Conservation (phyloP, 768 basidiomycete genomes). For the Lepiota brunneoincarnata region DNA sequence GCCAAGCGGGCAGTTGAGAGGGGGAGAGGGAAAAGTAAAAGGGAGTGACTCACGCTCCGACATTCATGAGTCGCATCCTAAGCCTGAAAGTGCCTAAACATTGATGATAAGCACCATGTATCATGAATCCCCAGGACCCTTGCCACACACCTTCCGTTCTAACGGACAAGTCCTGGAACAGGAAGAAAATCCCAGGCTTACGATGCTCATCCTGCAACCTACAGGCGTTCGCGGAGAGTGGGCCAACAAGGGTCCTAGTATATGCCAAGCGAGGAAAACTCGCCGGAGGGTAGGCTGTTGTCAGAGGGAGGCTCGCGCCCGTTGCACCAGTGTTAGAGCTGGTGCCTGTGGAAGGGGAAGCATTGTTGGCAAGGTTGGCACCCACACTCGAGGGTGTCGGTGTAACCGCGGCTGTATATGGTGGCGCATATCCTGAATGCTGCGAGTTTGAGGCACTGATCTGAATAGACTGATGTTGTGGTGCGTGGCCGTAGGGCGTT, state of each 20-base stretch:
- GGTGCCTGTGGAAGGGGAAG: neutral
- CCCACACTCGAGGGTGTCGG: neutral
- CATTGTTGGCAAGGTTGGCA: neutral
- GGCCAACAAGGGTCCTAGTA: conserved; percentile 88
- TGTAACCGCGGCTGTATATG: neutral
- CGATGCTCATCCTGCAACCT: conserved; percentile 83
- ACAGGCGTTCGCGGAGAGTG: conserved; percentile 83
- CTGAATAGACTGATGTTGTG: conserved; percentile 6
- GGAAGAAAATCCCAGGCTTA: conserved; percentile 87
- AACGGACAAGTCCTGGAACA: conserved; percentile 92
- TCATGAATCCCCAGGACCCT: neutral
- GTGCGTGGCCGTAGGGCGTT: neutral
- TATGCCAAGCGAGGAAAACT: conserved; percentile 54
- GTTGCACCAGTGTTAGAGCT: neutral
- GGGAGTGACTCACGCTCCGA: conserved; percentile 74
- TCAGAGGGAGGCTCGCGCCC: neutral
- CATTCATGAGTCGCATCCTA: conserved; percentile 83
- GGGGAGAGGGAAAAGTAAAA: neutral
- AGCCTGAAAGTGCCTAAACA: conserved; percentile 76
- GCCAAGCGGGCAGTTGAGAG: conserved; percentile 11
- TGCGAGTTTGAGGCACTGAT: neutral
- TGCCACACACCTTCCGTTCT: conserved; percentile 75
- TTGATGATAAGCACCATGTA: neutral
- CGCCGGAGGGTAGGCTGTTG: conserved; percentile 23
- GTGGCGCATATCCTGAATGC: neutral